Conservation (phyloP, 2,329 filamentous ascomycete genomes). For the Cadophora gregata region DNA sequence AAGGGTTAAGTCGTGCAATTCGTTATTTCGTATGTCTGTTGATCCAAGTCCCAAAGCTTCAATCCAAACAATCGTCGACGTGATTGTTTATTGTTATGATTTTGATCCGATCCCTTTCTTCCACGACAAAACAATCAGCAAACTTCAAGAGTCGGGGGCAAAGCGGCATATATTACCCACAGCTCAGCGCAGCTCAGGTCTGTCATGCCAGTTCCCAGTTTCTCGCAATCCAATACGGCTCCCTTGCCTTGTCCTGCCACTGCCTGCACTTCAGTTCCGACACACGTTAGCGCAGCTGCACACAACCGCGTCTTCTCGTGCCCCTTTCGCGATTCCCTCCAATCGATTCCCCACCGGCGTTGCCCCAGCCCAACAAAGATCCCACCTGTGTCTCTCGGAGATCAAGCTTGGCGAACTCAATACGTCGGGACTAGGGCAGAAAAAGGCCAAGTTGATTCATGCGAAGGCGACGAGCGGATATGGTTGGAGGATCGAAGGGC, state of each 20-base stretch:
- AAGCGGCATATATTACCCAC: conserved; percentile 31
- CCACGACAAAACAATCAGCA: conserved; percentile 20
- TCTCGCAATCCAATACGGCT: neutral
- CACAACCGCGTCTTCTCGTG: neutral
- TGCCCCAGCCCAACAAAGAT: neutral
- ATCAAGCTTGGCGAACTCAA: conserved; percentile 2
- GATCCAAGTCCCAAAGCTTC: neutral
- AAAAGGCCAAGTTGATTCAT: conserved; percentile 7
- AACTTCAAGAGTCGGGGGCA: conserved; percentile 19
- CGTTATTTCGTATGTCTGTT: neutral
- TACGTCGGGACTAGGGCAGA: neutral
- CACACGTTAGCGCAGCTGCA: neutral
- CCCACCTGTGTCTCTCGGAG: neutral
- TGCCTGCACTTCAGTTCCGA: neutral
- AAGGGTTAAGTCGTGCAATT: neutral
- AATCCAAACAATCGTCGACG: conserved; percentile 9
- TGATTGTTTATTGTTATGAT: conserved; percentile 16
- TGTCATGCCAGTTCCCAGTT: neutral
- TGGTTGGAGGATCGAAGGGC: conserved; percentile 10
- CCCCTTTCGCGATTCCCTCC: conserved; percentile 15
- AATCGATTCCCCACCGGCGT: neutral
- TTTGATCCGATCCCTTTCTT: conserved; percentile 13
- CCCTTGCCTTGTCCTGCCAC: neutral
- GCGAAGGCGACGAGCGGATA: neutral
- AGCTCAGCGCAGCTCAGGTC: neutral